Conservation (phyloP, 2,329 filamentous ascomycete genomes). For the Alternaria sp. region DNA sequence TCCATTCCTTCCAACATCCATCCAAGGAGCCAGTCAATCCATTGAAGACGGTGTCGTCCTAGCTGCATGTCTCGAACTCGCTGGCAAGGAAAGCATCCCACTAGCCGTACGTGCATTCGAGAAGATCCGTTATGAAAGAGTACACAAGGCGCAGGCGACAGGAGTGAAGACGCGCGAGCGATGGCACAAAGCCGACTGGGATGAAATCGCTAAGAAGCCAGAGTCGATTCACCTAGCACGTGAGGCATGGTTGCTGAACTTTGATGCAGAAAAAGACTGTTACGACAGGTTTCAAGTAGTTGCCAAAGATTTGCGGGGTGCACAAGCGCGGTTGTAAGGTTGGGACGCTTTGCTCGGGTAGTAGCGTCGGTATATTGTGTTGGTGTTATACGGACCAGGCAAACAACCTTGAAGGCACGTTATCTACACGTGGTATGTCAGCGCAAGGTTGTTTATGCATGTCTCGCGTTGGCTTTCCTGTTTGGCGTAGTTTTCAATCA, state of each 20-base stretch:
- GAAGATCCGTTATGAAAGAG: constrained; percentile 43
- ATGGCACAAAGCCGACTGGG: constrained; percentile 45
- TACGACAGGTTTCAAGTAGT: constrained; percentile 42
- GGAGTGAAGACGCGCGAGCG: constrained; percentile 42
- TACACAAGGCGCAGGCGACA: constrained; percentile 39
- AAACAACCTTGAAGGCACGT: constrained; percentile 2
- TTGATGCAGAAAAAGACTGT: constrained; percentile 43
- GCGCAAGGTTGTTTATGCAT: constrained; percentile 1
- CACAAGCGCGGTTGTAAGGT: constrained; percentile 20
- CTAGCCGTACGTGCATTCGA: constrained; percentile 42
- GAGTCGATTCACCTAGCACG: constrained; percentile 41
- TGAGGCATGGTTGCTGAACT: constrained; percentile 42
- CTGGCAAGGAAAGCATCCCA: constrained; percentile 35
- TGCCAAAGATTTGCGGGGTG: constrained; percentile 19
- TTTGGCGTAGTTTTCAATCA: background rate
- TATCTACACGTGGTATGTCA: constrained; percentile 6
- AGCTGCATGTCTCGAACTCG: constrained; percentile 36
- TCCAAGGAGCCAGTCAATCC: constrained; percentile 63
- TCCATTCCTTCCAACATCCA: constrained; percentile 62
- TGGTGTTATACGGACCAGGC: background rate
- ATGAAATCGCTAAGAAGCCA: constrained; percentile 34
- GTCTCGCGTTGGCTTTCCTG: background rate
- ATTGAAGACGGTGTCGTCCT: constrained; percentile 58
- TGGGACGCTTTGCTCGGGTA: background rate
- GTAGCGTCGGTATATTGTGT: background rate